These are phyloP conservation scores for Ascosphaera aggregata DNA, from an alignment of 2,329 filamentous ascomycete species.

Conservation along the genomic window DNA sequence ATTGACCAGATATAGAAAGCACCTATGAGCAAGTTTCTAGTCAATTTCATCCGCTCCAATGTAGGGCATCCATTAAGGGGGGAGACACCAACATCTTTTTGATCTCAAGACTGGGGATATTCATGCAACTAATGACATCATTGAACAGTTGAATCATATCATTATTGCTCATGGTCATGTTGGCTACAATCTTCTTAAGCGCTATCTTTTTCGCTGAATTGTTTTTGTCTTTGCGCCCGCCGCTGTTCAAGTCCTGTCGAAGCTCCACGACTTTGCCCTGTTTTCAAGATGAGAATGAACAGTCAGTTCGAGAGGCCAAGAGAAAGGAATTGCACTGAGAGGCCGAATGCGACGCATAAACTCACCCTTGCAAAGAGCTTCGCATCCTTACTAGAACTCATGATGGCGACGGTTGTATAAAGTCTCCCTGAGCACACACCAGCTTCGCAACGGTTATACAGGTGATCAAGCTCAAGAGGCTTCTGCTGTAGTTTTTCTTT, in stretches of 20 bases:
- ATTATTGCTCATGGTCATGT: slow-evolving; percentile 99
- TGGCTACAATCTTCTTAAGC: slow-evolving; percentile 97
- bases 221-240: slow-evolving; percentile 97
- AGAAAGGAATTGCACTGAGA: slow-evolving; percentile 1
- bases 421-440: too few species aligned
- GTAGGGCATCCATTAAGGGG: background rate
- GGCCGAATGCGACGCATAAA: slow-evolving; percentile 2
- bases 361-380: slow-evolving; percentile 96
- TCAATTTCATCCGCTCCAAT: background rate
- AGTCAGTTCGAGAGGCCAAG: too few species aligned
- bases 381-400: slow-evolving; percentile 62
- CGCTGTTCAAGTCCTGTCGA: slow-evolving; percentile 77
- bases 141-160: slow-evolving; percentile 97
- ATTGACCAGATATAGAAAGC: slow-evolving; percentile 92
- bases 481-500: too few species aligned
- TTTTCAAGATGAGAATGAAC: slow-evolving; percentile 1
- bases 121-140: slow-evolving; percentile 89
- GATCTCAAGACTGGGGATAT: slow-evolving; percentile 81
- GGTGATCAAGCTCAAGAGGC: too few species aligned
- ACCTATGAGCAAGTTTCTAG: slow-evolving; percentile 33
- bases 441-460: too few species aligned
- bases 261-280: slow-evolving; percentile 99
- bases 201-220: slow-evolving; percentile 88
- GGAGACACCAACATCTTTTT: slow-evolving; percentile 69
- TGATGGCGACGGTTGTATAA: slow-evolving; percentile 17